Conservation (phyloP, 2,329 filamentous ascomycete species). For the Nigrospora sphaerica region DNA sequence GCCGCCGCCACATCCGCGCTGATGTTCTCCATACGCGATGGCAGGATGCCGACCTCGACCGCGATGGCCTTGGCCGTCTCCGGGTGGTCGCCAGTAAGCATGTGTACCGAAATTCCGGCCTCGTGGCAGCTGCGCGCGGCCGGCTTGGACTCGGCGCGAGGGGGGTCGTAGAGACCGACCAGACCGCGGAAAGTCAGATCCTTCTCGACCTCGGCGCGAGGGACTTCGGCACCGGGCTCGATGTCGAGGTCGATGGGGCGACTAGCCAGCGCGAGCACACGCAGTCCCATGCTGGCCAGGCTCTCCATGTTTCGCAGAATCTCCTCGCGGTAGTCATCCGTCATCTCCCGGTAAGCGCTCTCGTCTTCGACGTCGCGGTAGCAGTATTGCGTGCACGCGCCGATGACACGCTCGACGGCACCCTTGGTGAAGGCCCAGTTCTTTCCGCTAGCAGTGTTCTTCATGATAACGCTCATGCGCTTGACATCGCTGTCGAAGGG, state of each 20-base stretch:
- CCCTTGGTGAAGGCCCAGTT: conserved; percentile 47
- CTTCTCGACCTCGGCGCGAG: conserved; percentile 49
- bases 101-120: conserved; percentile 59
- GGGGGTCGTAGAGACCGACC: conserved; percentile 65
- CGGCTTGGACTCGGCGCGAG: conserved; percentile 57
- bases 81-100: conserved; percentile 62
- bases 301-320: conserved; percentile 57
- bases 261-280: conserved; percentile 59
- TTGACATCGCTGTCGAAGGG: conserved; percentile 68
- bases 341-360: conserved; percentile 28
- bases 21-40: conserved; percentile 50
- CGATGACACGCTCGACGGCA: conserved; percentile 61
- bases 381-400: conserved; percentile 44
- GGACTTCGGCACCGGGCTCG: conserved; percentile 12
- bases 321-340: conserved; percentile 38
- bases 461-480: conserved; percentile 65
- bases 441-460: conserved; percentile 25
- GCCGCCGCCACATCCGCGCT: conserved; percentile 45
- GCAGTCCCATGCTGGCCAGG: conserved; percentile 49
- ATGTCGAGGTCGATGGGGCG: conserved; percentile 33
- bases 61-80: conserved; percentile 58
- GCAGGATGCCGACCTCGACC: conserved; percentile 53
- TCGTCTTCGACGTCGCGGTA: conserved; percentile 24
- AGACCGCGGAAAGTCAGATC: conserved; percentile 59
- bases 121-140: conserved; percentile 52